These are phyloP conservation scores for Amylocystis lapponica DNA, from an alignment of 768 basidiomycete genomes.

Conservation along the genomic window DNA sequence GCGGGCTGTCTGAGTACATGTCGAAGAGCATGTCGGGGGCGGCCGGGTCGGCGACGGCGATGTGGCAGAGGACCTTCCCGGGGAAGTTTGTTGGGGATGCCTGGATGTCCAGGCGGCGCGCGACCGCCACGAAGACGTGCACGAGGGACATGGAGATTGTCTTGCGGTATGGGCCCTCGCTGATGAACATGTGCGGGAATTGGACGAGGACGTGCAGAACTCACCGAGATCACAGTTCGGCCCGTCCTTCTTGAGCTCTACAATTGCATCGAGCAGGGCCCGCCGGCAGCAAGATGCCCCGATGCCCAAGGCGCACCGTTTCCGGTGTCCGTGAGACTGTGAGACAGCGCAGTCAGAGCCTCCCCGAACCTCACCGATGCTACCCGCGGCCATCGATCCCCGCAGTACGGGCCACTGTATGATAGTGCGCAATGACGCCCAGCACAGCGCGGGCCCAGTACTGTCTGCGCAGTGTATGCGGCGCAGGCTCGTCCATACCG, in stretches of 20 bases:
- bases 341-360: conserved; percentile 44
- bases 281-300: too few species aligned
- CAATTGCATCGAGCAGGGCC: conserved; percentile 27
- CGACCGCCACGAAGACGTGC: conserved; percentile 51
- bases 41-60: conserved; percentile 32
- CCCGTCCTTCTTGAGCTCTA: conserved; percentile 24
- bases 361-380: conserved; percentile 38
- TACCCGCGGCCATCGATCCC: conserved; percentile 34
- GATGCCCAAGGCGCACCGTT: too few species aligned
- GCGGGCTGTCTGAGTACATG: conserved; percentile 24
- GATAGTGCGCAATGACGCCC: conserved; percentile 36
- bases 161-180: conserved; percentile 29
- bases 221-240: conserved; percentile 29
- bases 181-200: conserved; percentile 56
- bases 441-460: conserved; percentile 48
- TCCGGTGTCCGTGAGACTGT: conserved; percentile 98
- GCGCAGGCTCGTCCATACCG: conserved; percentile 14
- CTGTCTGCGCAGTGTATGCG: conserved; percentile 34
- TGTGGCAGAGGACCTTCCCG: conserved; percentile 45
- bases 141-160: conserved; percentile 58
- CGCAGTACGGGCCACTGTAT: too few species aligned
- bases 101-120: conserved; percentile 43
- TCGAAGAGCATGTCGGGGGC: conserved; percentile 40
- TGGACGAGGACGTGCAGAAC: conserved; percentile 43
- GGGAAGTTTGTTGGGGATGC: conserved; percentile 56